Conservation (phyloP, 2,329 filamentous ascomycete species). For the Colletotrichum acutatum region DNA sequence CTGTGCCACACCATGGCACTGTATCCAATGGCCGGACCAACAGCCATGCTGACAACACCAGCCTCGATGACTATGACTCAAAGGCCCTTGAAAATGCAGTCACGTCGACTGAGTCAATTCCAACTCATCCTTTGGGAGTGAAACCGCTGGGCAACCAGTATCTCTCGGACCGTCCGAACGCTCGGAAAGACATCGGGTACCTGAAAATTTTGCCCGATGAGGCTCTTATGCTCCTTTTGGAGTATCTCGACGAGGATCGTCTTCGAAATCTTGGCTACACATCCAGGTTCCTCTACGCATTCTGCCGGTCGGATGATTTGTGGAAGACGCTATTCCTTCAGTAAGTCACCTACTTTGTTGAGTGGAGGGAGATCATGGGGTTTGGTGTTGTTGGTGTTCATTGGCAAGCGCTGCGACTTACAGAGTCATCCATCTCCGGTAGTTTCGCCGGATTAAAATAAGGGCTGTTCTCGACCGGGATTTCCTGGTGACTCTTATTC, state of each 20-base stretch:
- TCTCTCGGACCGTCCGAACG: constrained; percentile 72
- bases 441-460: neutral
- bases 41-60: constrained; percentile 10
- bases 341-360: constrained; percentile 67
- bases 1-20: constrained; percentile 6
- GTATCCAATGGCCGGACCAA: constrained; percentile 22
- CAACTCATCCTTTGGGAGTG: constrained; percentile 83
- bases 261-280: constrained; percentile 77
- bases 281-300: constrained; percentile 89
- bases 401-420: neutral
- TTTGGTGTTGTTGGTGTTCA: neutral
- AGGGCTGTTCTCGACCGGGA: neutral
- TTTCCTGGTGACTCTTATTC: neutral
- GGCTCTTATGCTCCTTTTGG: constrained; percentile 78
- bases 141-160: constrained; percentile 89
- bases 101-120: constrained; percentile 62
- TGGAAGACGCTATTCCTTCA: constrained; percentile 88
- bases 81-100: constrained; percentile 11
- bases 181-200: constrained; percentile 72
- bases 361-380: neutral
- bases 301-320: constrained; percentile 84
- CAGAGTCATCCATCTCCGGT: neutral
- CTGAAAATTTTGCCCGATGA: constrained; percentile 84
- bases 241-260: constrained; percentile 73
- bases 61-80: constrained; percentile 32